These are phyloP conservation scores for Fusarium sp. DNA, from an alignment of 2,329 filamentous ascomycete species.

Conservation along the genomic window DNA sequence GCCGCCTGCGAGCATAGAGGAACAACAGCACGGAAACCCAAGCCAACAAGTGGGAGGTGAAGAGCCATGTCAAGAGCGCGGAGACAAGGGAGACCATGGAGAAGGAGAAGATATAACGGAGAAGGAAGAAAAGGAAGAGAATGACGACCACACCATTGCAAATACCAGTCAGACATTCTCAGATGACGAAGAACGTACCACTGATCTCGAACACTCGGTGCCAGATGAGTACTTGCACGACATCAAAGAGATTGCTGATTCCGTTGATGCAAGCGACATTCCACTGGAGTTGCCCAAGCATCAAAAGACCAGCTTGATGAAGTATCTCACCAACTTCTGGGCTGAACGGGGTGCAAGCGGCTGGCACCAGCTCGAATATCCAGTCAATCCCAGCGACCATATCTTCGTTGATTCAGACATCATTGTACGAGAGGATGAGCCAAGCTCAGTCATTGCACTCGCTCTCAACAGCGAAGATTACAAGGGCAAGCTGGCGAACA, in stretches of 20 bases:
- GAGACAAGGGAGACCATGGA: constrained; percentile 23
- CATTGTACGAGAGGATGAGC: constrained; percentile 96
- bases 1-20: constrained; percentile 33
- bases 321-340: constrained; percentile 97
- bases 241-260: constrained; percentile 69
- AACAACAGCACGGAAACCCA: constrained; percentile 37
- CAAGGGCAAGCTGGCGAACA: constrained; percentile 77
- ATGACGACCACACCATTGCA: constrained; percentile 43
- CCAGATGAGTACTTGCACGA: constrained; percentile 74
- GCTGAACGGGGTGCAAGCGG: constrained; percentile 96
- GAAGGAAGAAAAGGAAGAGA: constrained; percentile 42
- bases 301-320: constrained; percentile 92
- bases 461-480: constrained; percentile 91
- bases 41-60: constrained; percentile 42
- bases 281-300: constrained; percentile 86
- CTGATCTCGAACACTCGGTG: constrained; percentile 77
- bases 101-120: constrained; percentile 39
- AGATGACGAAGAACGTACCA: constrained; percentile 74
- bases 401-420: constrained; percentile 98
- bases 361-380: constrained; percentile 93
- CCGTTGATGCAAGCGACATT: constrained; percentile 69
- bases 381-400: constrained; percentile 86
- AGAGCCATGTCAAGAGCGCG: constrained; percentile 42
- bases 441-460: constrained; percentile 94
- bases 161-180: constrained; percentile 65